phyloP scores from a whole-genome alignment of 225 moss, liverwort and hornwort species.

The Asterella californica region DNA sequence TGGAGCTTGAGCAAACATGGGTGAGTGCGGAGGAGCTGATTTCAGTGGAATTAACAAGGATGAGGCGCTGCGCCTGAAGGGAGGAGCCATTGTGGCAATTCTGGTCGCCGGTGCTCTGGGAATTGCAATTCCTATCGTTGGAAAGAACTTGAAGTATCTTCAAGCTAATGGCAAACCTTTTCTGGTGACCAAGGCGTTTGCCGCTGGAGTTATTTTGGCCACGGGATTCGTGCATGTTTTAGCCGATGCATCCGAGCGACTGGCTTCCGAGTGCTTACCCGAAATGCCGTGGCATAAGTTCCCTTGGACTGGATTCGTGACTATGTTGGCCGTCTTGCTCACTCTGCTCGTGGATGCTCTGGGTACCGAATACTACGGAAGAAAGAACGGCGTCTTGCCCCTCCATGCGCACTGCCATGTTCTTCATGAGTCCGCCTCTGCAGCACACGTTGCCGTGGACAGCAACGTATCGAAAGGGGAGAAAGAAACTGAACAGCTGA shows the following conservation, averaged over 20 bases:
- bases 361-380: conserved; percentile 61
- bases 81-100: conserved; percentile 56
- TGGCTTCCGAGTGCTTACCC: conserved; percentile 61
- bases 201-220: conserved; percentile 82
- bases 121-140: conserved; percentile 60
- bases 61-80: conserved; percentile 42
- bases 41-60: conserved; percentile 39
- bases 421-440: not conserved
- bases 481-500: conserved; percentile 11
- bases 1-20: conserved; percentile 13
- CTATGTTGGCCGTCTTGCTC: conserved; percentile 60
- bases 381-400: conserved; percentile 20
- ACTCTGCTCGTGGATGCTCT: conserved; percentile 59
- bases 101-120: conserved; percentile 53
- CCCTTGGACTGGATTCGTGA: conserved; percentile 59
- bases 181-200: conserved; percentile 66
- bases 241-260: conserved; percentile 48
- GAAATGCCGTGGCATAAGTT: conserved; percentile 67
- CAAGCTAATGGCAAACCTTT: conserved; percentile 61
- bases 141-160: conserved; percentile 49
- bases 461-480: not conserved
- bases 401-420: conserved; percentile 12
- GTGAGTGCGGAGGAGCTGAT: conserved; percentile 43
- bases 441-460: not conserved
- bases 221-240: conserved; percentile 80